Evolutionary conservation across 2,329 filamentous ascomycete species (phyloP), one percentile per base, ranked within the genome.

Genomic region (Talaromyces verruculosus): DNA sequence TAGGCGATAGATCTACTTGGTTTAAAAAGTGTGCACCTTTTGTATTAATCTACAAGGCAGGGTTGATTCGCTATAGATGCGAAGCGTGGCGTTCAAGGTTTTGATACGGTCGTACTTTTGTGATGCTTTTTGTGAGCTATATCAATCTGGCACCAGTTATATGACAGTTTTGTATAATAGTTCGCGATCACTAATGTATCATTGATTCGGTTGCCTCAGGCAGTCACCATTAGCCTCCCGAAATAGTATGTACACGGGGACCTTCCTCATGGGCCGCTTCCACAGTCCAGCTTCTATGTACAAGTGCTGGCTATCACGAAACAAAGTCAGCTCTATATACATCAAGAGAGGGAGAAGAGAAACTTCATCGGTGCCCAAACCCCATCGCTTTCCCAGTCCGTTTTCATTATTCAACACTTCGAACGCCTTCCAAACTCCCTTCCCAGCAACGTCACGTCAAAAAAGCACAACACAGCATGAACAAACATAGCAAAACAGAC

Each of bases 1-100:
- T 92, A 84, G 76, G 11, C 2, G 11, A 57, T 15, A 25, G 25
- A 25, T 25, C 25, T 25, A 25, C 25, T 25, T 25, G 25, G 25
- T 25, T 25, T 25, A 25, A 25, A 25, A 25, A 3, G 25, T 60
- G 13, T 30, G 39, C 19, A 60, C 57, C 30, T 57, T 57, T 39
- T 57, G 10, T 55, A 22, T 35, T 37, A 15, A 37, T 37, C 33
- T 57, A 7, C 33, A 39, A 25, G 11, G 33, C n/a, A 39, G 33
- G 11, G 33, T 22, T 57, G 53, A 58, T 33, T 58, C 62, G 41
- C 51, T 45, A 60, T 30, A 60, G 15, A 58, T 47, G 51, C 41
- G 53, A 63, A 63, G 65, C 65, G 45, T 61, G 62, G 65, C 62
- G 62, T 67, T 66, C 37, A 43, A 43, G 61, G 43, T 19, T 64